Evolutionary conservation across 2,329 filamentous ascomycete genomes (phyloP).

Genomic region (Bipolaris zeicola): DNA sequence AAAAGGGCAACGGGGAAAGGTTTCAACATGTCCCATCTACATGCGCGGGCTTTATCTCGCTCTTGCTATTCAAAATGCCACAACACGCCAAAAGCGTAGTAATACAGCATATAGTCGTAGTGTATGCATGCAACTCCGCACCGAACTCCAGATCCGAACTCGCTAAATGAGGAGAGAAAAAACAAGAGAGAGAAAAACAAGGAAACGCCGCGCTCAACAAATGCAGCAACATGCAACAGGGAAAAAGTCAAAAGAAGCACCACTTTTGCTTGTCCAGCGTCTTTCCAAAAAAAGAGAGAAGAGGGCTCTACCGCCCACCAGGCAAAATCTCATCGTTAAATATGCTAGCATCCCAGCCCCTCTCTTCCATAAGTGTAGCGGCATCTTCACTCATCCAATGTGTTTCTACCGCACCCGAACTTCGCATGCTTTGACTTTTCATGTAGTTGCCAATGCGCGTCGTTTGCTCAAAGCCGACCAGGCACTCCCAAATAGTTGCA

Average conservation of each 20-base stretch:
- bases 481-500: conserved; percentile 9
- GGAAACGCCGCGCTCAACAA: conserved; percentile 22
- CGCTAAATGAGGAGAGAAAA: background rate
- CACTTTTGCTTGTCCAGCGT: background rate
- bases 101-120: background rate
- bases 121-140: conserved; percentile 7
- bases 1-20: background rate
- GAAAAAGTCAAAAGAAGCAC: background rate
- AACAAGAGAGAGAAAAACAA: background rate
- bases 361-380: conserved; percentile 20
- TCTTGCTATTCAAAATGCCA: conserved; percentile 9
- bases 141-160: background rate
- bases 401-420: conserved; percentile 2
- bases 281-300: background rate
- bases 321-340: conserved; percentile 28
- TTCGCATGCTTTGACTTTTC: conserved; percentile 1
- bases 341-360: conserved; percentile 33
- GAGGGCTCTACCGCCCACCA: background rate
- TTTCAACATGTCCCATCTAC: no score
- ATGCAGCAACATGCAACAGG: conserved; percentile 13
- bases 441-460: conserved; percentile 5
- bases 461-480: conserved; percentile 17
- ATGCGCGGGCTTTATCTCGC: background rate
- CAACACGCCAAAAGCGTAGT: background rate
- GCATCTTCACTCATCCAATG: conserved; percentile 14